Percentiles rank a stretch among this genome's conserved stretches.
phyloP scores from a whole-genome alignment of 805 yeast genomes.

The Candida glaebosa region DNA sequence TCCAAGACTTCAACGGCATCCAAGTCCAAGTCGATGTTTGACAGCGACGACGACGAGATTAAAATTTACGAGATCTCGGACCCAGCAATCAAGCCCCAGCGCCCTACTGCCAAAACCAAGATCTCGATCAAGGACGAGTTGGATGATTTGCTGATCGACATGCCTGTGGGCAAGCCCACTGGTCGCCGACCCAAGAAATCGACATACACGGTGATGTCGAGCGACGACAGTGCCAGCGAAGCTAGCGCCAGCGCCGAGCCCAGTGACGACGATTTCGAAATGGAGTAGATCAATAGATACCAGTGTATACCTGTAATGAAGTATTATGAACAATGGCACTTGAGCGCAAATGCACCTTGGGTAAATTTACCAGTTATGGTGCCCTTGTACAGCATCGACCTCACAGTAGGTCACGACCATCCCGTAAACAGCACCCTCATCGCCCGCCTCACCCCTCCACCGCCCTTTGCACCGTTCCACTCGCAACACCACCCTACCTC shows the following conservation, averaged over 20 bases:
- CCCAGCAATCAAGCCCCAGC: slow-evolving; percentile 4
- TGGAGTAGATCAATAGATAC: slow-evolving; percentile 9
- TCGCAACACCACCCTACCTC: too few relatives aligned
- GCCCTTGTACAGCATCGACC: too few relatives aligned
- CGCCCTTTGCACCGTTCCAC: too few relatives aligned
- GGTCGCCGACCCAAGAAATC: slow-evolving; percentile 8
- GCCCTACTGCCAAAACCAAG: slow-evolving; percentile 8
- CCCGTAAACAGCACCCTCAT: too few relatives aligned
- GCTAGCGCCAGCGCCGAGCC: slow-evolving; percentile 11
- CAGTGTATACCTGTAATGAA: background rate
- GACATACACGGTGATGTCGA: slow-evolving; percentile 12
- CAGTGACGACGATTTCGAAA: slow-evolving; percentile 14
- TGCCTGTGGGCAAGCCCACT: slow-evolving; percentile 8
- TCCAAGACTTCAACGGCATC: slow-evolving; percentile 2
- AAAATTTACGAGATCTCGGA: slow-evolving; percentile 5
- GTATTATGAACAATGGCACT: too few relatives aligned
- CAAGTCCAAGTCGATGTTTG: slow-evolving; percentile 16
- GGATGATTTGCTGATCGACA: slow-evolving; percentile 19
- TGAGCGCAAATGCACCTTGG: too few relatives aligned
- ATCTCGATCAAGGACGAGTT: slow-evolving; percentile 17
- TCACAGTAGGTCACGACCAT: too few relatives aligned
- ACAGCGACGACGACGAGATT: slow-evolving; percentile 35
- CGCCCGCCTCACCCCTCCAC: too few relatives aligned
- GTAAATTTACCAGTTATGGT: too few relatives aligned
- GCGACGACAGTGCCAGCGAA: slow-evolving; percentile 17